phyloP scores from a whole-genome alignment of 306 rosid species.

The Vicia sativa region DNA sequence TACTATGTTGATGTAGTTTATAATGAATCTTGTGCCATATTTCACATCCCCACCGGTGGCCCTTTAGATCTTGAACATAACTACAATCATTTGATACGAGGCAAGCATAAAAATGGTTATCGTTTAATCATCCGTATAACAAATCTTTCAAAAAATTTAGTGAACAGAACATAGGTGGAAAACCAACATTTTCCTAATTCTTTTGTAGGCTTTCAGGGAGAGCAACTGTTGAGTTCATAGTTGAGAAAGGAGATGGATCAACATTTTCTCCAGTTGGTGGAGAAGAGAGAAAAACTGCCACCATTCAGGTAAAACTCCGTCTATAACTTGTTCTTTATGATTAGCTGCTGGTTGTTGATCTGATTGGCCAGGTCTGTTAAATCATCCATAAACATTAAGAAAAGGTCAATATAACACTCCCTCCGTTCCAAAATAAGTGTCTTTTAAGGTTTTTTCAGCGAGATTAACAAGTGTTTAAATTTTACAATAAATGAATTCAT shows the following conservation, averaged over 20 bases:
- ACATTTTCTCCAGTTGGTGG: conserved; percentile 86
- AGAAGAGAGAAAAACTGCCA: conserved; percentile 72
- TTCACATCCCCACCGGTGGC: not conserved
- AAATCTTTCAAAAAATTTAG: conserved; percentile 6
- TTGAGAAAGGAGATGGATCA: conserved; percentile 84
- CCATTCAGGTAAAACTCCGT: conserved; percentile 61
- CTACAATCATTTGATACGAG: conserved; percentile 1
- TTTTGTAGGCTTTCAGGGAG: conserved; percentile 79
- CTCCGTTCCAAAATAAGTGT: not conserved
- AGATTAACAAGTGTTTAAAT: too few relatives aligned
- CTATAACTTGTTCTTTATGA: conserved; percentile 19
- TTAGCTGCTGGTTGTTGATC: conserved; percentile 16
- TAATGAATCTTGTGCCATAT: conserved; percentile 4
- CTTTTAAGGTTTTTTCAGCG: not conserved
- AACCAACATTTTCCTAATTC: conserved; percentile 38
- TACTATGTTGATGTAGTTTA: conserved; percentile 21
- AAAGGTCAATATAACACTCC: conserved; percentile 2
- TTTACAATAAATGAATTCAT: not conserved
- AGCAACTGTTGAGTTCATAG: conserved; percentile 80
- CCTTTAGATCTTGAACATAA: conserved; percentile 13
- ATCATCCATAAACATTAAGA: conserved; percentile 12
- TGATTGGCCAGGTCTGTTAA: conserved; percentile 31
- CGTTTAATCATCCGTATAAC: not conserved
- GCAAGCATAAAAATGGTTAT: conserved; percentile 1
- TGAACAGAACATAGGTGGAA: conserved; percentile 6